Base-by-base conservation (phyloP, 2,329 filamentous ascomycete species). In the Chaetothyriales sp. region DNA sequence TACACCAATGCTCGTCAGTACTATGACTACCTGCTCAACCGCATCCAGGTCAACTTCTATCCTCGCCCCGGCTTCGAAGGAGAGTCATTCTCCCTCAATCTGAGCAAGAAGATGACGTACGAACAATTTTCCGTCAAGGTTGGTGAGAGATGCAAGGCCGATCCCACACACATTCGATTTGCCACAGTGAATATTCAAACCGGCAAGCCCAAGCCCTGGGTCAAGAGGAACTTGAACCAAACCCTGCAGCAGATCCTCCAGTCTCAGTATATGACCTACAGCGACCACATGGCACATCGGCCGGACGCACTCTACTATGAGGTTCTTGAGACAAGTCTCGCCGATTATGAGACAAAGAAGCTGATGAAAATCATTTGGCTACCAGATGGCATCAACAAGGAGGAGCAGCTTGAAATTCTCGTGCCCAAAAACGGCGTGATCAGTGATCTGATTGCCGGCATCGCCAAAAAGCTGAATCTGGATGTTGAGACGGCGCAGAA, bases 291-390 rank as follows among this genome's bases (percentile, higher is more conserved):
- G 52, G 81, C 77, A 29, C 85, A 89, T 63, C 78, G 82, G 51
- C 70, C 77, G 18, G 90, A 97, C 67, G 80, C 84, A 0, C 74
- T 98, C 49, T 97, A 83, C 67, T 98, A 89, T 64, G 92, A 98
- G 66, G 80, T 97, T 25, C 72, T 98, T 43, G 92, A 98, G 57
- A 94, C 95, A 74, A 95, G 88, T 62, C 71, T 98, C 46, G 85
- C 86, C 20, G 94, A 98, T 67, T 76, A 94, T 44, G 92, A 98
- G 64, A 92, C 86, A 52, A 92, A 94, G 73, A 95, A 94, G 73
- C 80, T 74, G 52, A 72, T 97, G 57, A 90, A 86, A 66, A 71
- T 98, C 47, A 86, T 76, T 1, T 90, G 85, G 81, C 73, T 98
- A 46, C 85, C 83, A 43, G 92, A 98, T 57, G 92, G 92, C 44